Evolutionary conservation across 495 filamentous ascomycete genomes (phyloP), one percentile per base, ranked within the genome.

Genomic region (Talaromyces trachyspermus): DNA sequence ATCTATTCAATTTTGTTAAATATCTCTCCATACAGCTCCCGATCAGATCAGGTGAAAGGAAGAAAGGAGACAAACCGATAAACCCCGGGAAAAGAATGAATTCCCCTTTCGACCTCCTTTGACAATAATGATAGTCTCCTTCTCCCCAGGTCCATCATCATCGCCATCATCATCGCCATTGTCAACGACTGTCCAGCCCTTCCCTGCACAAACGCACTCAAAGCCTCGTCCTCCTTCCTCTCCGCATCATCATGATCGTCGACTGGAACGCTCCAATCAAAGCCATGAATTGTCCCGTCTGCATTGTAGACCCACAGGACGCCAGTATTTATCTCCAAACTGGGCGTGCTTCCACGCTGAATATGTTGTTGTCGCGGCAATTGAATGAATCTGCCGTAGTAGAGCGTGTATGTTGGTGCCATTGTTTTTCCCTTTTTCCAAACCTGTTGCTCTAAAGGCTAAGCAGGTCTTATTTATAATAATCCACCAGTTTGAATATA

Each of bases 61-160:
- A 7, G 9, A 14, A 39, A n/a, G 12, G 24, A 15, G 12, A 55
- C 57, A 41, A 50, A 89, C 87, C 88, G 36, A 97, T 83, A 60
- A 97, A 95, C 11, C 91, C 91, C 0, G 91, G 91, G 55, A 96
- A 95, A 91, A 95, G 64, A 95, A 96, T 48, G 70, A 70, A 54
- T 68, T 64, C 37, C 67, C 48, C 44, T 64, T 53, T 53, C 59
- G 22, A 1, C 26, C 67, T 52, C 59, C 61, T 38, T 36, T 29
- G 6, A 70, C 45, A 23, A 70, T 45, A 36, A 36, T 52, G 17
- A 63, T 61, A 14, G 49, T 56, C 30, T 36, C 27, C 11, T 22
- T 20, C 46, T n/a, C n/a, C n/a, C n/a, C n/a, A n/a, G n/a, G n/a
- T n/a, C 22, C 49, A 2, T 32, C 11, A 18, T 22, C 15, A 37